Evolutionary conservation across 805 yeast genomes (phyloP).

Genomic region (Tetrapisispora iriomotensis): DNA sequence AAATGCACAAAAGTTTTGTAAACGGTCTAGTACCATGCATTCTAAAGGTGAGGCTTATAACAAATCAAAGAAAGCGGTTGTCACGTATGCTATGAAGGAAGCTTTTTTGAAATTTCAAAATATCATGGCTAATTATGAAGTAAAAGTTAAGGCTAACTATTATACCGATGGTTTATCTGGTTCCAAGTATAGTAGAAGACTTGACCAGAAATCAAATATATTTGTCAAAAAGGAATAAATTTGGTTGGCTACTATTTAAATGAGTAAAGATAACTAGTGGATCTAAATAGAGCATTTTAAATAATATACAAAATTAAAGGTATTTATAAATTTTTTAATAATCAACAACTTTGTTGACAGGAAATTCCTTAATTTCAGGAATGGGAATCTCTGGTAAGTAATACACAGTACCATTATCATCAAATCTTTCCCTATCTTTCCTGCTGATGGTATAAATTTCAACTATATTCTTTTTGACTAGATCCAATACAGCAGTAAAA

Average conservation of each 20-base stretch:
- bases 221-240: neutral
- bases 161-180: slow-evolving; percentile 27
- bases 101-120: slow-evolving; percentile 74
- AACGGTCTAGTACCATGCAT: slow-evolving; percentile 55
- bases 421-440: slow-evolving; percentile 77
- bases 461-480: slow-evolving; percentile 48
- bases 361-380: slow-evolving; percentile 58
- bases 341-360: slow-evolving; percentile 47
- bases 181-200: neutral
- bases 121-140: slow-evolving; percentile 34
- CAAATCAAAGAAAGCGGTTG: slow-evolving; percentile 75
- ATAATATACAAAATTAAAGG: neutral
- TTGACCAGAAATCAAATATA: neutral
- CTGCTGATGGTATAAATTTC: slow-evolving; percentile 81
- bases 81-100: slow-evolving; percentile 75
- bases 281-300: too few species aligned
- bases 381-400: slow-evolving; percentile 65
- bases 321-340: too few species aligned
- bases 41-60: slow-evolving; percentile 63
- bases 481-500: slow-evolving; percentile 46
- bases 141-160: slow-evolving; percentile 26
- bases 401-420: slow-evolving; percentile 80
- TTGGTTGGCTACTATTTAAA: neutral
- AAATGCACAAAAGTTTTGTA: slow-evolving; percentile 67
- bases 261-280: too few species aligned